phyloP scores from a whole-genome alignment of 2,329 filamentous ascomycete species.

The Botrytis sinoallii region DNA sequence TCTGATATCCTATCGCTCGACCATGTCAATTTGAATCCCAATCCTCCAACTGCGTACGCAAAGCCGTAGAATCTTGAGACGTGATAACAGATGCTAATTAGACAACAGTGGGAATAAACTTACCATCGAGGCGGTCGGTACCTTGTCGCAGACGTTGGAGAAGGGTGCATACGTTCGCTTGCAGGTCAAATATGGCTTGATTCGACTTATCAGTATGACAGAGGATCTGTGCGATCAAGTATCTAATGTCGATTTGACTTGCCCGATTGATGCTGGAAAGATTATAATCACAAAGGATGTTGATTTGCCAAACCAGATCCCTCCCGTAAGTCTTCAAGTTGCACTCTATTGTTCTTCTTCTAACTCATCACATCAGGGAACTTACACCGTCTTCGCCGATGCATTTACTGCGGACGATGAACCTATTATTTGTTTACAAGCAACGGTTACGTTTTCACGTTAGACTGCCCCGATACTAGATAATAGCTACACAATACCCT shows the following conservation, averaged over 20 bases:
- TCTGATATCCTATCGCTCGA: slow-evolving; percentile 73
- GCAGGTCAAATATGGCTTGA: slow-evolving; percentile 90
- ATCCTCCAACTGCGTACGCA: slow-evolving; percentile 81
- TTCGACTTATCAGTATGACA: slow-evolving; percentile 77
- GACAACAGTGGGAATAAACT: slow-evolving; percentile 68
- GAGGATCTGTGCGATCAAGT: slow-evolving; percentile 88
- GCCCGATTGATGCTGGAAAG: slow-evolving; percentile 79
- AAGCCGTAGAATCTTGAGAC: not conserved
- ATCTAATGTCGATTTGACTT: slow-evolving; percentile 81
- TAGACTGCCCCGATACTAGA: not conserved
- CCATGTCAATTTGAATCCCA: slow-evolving; percentile 76
- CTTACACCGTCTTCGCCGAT: slow-evolving; percentile 84
- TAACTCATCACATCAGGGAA: slow-evolving; percentile 58
- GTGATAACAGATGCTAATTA: slow-evolving; percentile 27
- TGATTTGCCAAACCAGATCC: slow-evolving; percentile 80
- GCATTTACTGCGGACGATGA: slow-evolving; percentile 71
- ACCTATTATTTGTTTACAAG: slow-evolving; percentile 79
- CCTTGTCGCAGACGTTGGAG: slow-evolving; percentile 68
- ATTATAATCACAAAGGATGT: slow-evolving; percentile 76
- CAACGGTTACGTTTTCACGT: slow-evolving; percentile 59
- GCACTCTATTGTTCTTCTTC: not conserved
- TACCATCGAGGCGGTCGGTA: slow-evolving; percentile 73
- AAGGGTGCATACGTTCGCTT: slow-evolving; percentile 79
- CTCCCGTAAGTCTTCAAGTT: slow-evolving; percentile 64
- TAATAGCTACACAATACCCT: slow-evolving; percentile 10